Evolutionary conservation across 345 rosid species (phyloP), one percentile per base, ranked within the genome.

Genomic region (Lepidium africanum): DNA sequence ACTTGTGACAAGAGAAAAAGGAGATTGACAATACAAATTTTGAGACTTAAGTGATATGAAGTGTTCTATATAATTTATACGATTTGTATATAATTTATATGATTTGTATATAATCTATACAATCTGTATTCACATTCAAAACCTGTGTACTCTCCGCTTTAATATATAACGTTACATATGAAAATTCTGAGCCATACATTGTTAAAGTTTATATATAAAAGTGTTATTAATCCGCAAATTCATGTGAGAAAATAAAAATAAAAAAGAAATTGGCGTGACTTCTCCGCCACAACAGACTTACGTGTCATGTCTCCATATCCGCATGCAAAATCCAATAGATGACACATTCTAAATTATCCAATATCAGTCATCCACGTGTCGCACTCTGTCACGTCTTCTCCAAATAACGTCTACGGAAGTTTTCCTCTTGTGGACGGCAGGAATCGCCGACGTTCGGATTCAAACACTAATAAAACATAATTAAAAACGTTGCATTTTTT

Each of bases 361-460:
- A 2, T 70, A 1, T 36, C 0, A 0, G 9, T 1, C 3, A 0
- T 0, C 61, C 75, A 76, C 79, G 71, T 76, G 79, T 76, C 40
- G 3, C 42, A 10, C 10, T 25, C 27, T 30, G n/a, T 33, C 63
- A 21, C 75, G 69, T 30, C 46, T 30, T 27, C 48, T 58, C 41
- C 49, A 23, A 55, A 64, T 30, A 64, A 64, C 65, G 45, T 19
- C 57, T 59, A 55, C 64, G 25, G 59, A 76, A 6, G 5, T 27
- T 27, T 27, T 64, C 74, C 47, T 65, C 38, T 54, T 71, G 41
- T 59, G 67, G 70, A 77, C 76, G 84, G 68, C 51, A 65, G 72
- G 70, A 79, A 77, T 74, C 80, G 76, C 66, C 77, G 76, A 40
- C 65, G 73, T 40, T 49, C 58, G 32, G 21, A 55, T 49, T 63